phyloP scores from a whole-genome alignment of 2,329 filamentous ascomycete species.

The Fusarium brachygibbosum region DNA sequence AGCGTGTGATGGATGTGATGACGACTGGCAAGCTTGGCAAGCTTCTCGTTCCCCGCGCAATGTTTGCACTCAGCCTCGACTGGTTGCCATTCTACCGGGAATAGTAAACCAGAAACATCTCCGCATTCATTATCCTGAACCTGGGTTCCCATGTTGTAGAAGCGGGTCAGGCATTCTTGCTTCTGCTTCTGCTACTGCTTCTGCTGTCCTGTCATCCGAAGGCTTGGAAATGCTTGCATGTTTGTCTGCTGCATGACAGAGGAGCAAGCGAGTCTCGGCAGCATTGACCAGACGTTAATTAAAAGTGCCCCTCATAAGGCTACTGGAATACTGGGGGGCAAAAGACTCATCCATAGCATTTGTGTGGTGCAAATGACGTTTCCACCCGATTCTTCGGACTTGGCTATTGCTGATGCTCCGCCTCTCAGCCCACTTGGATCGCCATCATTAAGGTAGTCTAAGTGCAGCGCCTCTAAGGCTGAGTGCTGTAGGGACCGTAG shows the following conservation, averaged over 20 bases:
- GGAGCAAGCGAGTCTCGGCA: conserved; percentile 9
- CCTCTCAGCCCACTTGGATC: conserved; percentile 38
- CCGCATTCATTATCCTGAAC: not conserved
- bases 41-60: conserved; percentile 4
- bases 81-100: conserved; percentile 15
- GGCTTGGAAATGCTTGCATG: not conserved
- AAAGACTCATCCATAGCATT: conserved; percentile 12
- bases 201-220: not conserved
- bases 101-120: conserved; percentile 2
- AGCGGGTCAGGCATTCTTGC: conserved; percentile 26
- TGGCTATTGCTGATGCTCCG: conserved; percentile 33
- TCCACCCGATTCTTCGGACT: conserved; percentile 20
- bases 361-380: conserved; percentile 39
- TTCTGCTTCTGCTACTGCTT: not conserved
- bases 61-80: conserved; percentile 23
- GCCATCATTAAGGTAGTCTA: conserved; percentile 19
- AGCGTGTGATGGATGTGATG: conserved; percentile 28
- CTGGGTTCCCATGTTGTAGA: conserved; percentile 12
- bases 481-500: conserved; percentile 22
- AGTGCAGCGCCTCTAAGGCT: conserved; percentile 39
- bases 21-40: conserved; percentile 28
- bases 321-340: conserved; percentile 2
- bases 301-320: conserved; percentile 21
- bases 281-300: conserved; percentile 30
- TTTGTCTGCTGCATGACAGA: conserved; percentile 11